Base-by-base conservation (phyloP, 163 green algal species). In the Picocystis sp. region DNA sequence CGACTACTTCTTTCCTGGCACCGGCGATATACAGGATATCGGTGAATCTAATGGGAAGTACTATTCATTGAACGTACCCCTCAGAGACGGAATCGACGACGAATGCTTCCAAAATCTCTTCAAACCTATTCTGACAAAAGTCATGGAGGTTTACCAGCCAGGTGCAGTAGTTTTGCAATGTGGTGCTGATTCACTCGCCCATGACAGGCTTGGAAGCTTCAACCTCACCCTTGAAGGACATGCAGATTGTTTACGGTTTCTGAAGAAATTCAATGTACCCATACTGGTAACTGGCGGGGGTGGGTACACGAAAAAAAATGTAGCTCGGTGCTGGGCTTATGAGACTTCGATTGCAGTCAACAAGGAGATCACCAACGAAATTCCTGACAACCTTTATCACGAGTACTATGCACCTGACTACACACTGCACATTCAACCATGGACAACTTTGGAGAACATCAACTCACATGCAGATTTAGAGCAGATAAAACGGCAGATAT, bases 1-100 rank as follows among this genome's bases (percentile, higher is more conserved):
- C 3, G 78, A 93, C 56, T 77, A 73, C 56, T 98, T 95, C 66
- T 97, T 96, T 62, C 89, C 89, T 0, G 89, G 89, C 19, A 97
- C 89, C 0, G 89, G 88, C 0, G 75, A 73, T 22, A 19, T 89
- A 9, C 73, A 63, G 35, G 87, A 96, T 60, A 52, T 79, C 10
- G 87, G 87, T 1, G 81, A 90, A 60, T 48, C 45, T 52, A 46
- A 41, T 15, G 81, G 81, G 21, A 82, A 76, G 53, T 83, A 78
- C 58, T 95, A 95, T 76, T 71, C 59, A 14, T 45, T 98, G 13
- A 98, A 98, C 61, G 81, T 95, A 25, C 89, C 89, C 1, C 68
- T 98, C 0, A 78, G 75, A 56, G 69, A 86, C 46, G 82, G 81
- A 47, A 77, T 81, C 11, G 70, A 86, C 56, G 81, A 92, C 44